Evolutionary conservation across 2,329 filamentous ascomycete species (phyloP), one percentile per base, ranked within the genome.

Genomic region (Fonsecaea multimorphosa): DNA sequence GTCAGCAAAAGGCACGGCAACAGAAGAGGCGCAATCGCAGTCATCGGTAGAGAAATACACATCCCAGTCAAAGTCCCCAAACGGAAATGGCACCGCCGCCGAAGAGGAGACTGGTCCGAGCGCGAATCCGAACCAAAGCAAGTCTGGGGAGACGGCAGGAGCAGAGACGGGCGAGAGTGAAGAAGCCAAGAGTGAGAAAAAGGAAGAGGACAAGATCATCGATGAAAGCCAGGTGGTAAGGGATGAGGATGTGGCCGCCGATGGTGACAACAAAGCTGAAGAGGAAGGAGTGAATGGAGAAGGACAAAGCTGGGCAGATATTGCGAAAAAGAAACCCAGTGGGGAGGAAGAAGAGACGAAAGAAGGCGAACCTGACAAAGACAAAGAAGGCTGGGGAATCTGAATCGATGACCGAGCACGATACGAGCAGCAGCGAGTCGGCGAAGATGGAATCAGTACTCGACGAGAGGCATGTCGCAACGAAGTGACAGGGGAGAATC

Each of bases 81-180:
- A 71, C 69, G 67, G 53, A 63, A 62, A 66, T 68, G 69, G 67
- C 67, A 70, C 66, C 58, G 66, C 63, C 65, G 68, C 58, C 66
- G 68, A 54, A 62, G 68, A 61, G 68, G 68, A 32, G 64, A 55
- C 68, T 51, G 66, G 63, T 56, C 40, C 19, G 31, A 54, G 51
- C 27, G 31, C 52, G 56, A 64, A 44, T 16, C 34, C 51, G 34
- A 57, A 40, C 36, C 34, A 58, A 22, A 58, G 22, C 61, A 19
- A 40, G 46, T 54, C 44, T 12, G 44, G 24, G 22, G 44, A 49
- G 44, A 24, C 44, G 44, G 24, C 44, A 8, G 44, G 54, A 22
- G 40, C 36, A 53, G 34, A 51, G 46, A 54, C 29, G 5, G 44
- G 56, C 9, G 58, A 61, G 24, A 58, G 49, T 22, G 57, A 67